Evolutionary conservation across 257 asterid species (phyloP).

Genomic region (Cinchona pubescens): DNA sequence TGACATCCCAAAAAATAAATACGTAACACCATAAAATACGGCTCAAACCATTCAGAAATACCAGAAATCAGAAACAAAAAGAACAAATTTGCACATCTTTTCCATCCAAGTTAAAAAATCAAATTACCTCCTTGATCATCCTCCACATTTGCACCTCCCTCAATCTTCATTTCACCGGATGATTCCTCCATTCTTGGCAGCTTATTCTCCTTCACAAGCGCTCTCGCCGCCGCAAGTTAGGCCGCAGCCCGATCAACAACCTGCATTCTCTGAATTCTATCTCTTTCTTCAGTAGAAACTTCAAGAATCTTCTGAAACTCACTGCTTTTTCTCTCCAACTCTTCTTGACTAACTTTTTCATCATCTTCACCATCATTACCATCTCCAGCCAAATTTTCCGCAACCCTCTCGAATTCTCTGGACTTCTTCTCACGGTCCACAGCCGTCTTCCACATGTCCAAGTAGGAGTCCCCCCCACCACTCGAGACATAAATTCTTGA

Average conservation of each 20-base stretch:
- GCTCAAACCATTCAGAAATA: background rate
- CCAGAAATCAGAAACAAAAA: background rate
- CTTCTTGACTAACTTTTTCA: slow-evolving; percentile 36
- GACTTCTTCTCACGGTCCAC: slow-evolving; percentile 64
- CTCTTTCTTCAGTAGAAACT: slow-evolving; percentile 68
- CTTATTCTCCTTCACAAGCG: slow-evolving; percentile 58
- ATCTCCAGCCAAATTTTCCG: slow-evolving; percentile 24
- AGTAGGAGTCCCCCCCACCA: slow-evolving; percentile 56
- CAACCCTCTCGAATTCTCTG: slow-evolving; percentile 53
- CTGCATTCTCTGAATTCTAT: slow-evolving; percentile 78
- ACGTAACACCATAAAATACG: background rate
- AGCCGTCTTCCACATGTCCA: slow-evolving; percentile 94
- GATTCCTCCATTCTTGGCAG: slow-evolving; percentile 28
- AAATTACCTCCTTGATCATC: slow-evolving; percentile 45
- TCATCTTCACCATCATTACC: slow-evolving; percentile 12
- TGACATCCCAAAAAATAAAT: background rate
- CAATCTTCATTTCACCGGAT: slow-evolving; percentile 24
- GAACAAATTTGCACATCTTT: background rate
- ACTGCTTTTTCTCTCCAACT: slow-evolving; percentile 50
- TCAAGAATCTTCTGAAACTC: slow-evolving; percentile 74
- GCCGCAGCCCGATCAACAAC: slow-evolving; percentile 98
- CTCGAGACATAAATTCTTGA: slow-evolving; percentile 43
- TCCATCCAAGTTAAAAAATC: background rate
- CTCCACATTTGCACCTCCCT: slow-evolving; percentile 20
- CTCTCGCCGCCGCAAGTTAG: slow-evolving; percentile 84